Base-by-base conservation (phyloP, 352 stramenopile genomes). In the Pseudoperonospora humuli region DNA sequence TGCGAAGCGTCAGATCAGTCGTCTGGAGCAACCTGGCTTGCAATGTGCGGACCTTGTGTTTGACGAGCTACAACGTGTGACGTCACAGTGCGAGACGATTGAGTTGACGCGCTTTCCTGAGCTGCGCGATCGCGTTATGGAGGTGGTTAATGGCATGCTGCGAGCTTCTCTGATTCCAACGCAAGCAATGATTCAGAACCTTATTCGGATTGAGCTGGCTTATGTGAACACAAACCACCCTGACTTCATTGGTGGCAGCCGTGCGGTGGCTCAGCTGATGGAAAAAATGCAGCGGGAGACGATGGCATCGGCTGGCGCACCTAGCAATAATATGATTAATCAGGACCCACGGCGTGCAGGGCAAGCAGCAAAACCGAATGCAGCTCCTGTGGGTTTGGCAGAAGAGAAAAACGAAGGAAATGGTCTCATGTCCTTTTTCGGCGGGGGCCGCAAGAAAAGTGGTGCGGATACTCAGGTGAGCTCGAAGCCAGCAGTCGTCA, bases 161-260 rank as follows among this genome's bases (percentile, higher is more conserved):
- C 75, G 84, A n/a, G 64, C 69, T 17, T 93, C 76, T 32, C 67
- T 92, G 25, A 40, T 71, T 9, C 79, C 82, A 9, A 92, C 82
- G 39, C 82, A 94, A 53, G 41, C 69, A 13, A 99, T 99, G 95
- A 96, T 99, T 45, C 79, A 86, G 18, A 99, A 99, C 62, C 65
- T 99, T 13, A 96, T 99, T 43, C 91, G 97, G 55, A 97, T 98
- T 53, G 97, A 99, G 74, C 64, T 99, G 46, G 93, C 96, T 6
- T 99, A 99, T 67, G 96, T 99, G 54, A 99, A 99, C 75, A 99
- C 96, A 15, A 98, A 96, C 61, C 97, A 99, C 72, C 96, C 96
- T 6, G 96, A 99, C 59, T 99, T 99, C 44, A 98, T 99, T 46
- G 96, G 95, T 38, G 96, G 95, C 28, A 97, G 86, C 50, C 72